Conservation (phyloP, 2,329 filamentous ascomycete genomes). For the Daldinia sp. region DNA sequence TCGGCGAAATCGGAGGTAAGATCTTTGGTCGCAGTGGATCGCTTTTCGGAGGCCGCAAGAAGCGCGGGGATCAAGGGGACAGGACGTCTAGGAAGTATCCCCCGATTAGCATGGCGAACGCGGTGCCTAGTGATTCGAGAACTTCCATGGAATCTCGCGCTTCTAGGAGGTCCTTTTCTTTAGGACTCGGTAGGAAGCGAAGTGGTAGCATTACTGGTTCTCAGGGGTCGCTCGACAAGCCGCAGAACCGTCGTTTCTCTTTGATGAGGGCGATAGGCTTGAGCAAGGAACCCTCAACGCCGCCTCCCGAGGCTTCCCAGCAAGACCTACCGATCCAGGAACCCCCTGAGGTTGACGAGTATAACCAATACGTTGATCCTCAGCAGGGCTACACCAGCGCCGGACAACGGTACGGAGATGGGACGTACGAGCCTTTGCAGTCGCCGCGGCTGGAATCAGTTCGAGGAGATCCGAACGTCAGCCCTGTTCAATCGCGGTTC, state of each 20-base stretch:
- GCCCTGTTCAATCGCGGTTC: slow-evolving; percentile 53
- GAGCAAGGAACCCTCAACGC: slow-evolving; percentile 60
- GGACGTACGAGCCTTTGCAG: slow-evolving; percentile 49
- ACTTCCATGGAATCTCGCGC: slow-evolving; percentile 74
- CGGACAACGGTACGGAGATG: slow-evolving; percentile 50
- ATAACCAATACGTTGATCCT: slow-evolving; percentile 48
- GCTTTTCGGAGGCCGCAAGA: slow-evolving; percentile 70
- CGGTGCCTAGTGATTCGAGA: slow-evolving; percentile 67
- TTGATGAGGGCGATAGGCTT: slow-evolving; percentile 72
- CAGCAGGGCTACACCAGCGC: slow-evolving; percentile 32
- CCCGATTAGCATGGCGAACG: slow-evolving; percentile 87
- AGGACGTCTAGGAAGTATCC: slow-evolving; percentile 80
- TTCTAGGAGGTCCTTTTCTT: slow-evolving; percentile 74
- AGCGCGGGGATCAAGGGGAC: slow-evolving; percentile 48
- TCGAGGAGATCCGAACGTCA: slow-evolving; percentile 42
- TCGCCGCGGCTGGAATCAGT: slow-evolving; percentile 43
- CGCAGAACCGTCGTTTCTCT: slow-evolving; percentile 68
- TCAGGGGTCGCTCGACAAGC: slow-evolving; percentile 65
- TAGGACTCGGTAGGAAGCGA: slow-evolving; percentile 74
- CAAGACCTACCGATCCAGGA: slow-evolving; percentile 63
- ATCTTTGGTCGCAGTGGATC: slow-evolving; percentile 85
- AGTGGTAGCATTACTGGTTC: slow-evolving; percentile 71
- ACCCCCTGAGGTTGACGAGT: slow-evolving; percentile 50
- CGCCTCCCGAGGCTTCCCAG: slow-evolving; percentile 59
- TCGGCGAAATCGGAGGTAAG: slow-evolving; percentile 83